phyloP scores from a whole-genome alignment of 805 yeast species.

The Zygotorulaspora chibaensis region DNA sequence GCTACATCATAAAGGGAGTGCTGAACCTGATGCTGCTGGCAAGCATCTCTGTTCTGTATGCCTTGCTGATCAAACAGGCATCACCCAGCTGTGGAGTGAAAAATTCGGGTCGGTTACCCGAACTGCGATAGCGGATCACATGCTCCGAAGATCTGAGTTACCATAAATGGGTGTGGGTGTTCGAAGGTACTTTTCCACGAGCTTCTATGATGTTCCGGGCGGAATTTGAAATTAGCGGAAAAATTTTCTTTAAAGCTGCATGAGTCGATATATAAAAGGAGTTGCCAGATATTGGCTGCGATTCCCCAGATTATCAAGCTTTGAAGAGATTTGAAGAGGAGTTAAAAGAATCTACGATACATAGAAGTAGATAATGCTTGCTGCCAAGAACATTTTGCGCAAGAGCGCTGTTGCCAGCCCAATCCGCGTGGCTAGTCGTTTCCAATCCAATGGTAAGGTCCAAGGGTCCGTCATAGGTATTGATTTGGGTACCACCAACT shows the following conservation, averaged over 20 bases:
- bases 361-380: constrained; percentile 19
- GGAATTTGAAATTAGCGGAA: not conserved
- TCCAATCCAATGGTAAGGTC: constrained; percentile 34
- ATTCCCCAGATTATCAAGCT: not conserved
- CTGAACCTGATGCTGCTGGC: too few species aligned
- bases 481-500: constrained; percentile 83
- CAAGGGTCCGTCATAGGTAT: constrained; percentile 63
- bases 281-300: not conserved
- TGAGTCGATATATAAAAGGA: not conserved
- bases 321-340: not conserved
- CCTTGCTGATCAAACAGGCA: not conserved
- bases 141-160: too few species aligned
- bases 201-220: not conserved
- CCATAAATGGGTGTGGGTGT: too few species aligned
- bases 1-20: too few species aligned
- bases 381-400: constrained; percentile 26
- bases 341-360: not conserved
- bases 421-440: constrained; percentile 30
- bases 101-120: not conserved
- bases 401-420: constrained; percentile 16
- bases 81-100: too few species aligned
- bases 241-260: not conserved
- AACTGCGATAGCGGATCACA: not conserved
- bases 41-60: not conserved
- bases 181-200: not conserved